Conservation (phyloP, 768 basidiomycete genomes). For the Naganishia vaughanmartiniae region DNA sequence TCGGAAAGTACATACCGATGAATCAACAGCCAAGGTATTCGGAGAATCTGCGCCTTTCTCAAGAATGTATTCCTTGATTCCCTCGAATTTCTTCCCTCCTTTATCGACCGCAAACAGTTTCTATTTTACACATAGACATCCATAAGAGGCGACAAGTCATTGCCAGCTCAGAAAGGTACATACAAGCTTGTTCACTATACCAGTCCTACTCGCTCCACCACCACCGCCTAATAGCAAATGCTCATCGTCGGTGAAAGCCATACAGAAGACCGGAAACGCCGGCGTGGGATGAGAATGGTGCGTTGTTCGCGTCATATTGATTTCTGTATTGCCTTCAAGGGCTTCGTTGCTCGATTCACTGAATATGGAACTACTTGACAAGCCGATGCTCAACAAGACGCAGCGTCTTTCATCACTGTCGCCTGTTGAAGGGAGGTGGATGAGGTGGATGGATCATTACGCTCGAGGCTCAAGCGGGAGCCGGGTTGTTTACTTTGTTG, state of each 20-base stretch:
- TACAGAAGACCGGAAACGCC: slow-evolving; percentile 83
- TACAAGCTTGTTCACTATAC: slow-evolving; percentile 92
- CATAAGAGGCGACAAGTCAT: background rate
- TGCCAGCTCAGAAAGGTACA: slow-evolving; percentile 45
- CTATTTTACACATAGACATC: slow-evolving; percentile 32
- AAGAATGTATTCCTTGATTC: slow-evolving; percentile 64
- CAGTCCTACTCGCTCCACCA: slow-evolving; percentile 79
- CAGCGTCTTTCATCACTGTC: background rate
- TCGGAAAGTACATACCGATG: slow-evolving; percentile 9
- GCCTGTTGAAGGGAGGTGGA: background rate
- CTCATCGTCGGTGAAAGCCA: slow-evolving; percentile 70
- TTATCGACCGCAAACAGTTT: slow-evolving; percentile 48
- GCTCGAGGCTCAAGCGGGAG: background rate
- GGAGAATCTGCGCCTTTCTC: slow-evolving; percentile 83
- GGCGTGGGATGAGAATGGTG: slow-evolving; percentile 76
- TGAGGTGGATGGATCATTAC: background rate
- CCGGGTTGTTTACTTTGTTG: slow-evolving; percentile 15
- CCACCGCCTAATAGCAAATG: slow-evolving; percentile 76
- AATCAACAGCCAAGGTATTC: slow-evolving; percentile 50
- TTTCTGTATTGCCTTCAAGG: background rate
- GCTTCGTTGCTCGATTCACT: background rate
- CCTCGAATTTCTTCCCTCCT: slow-evolving; percentile 42
- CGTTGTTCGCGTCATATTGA: slow-evolving; percentile 67
- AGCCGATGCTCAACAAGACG: background rate
- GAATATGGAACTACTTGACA: background rate